Evolutionary conservation across 2,329 filamentous ascomycete species (phyloP).

Genomic region (Cladosporium phlei): DNA sequence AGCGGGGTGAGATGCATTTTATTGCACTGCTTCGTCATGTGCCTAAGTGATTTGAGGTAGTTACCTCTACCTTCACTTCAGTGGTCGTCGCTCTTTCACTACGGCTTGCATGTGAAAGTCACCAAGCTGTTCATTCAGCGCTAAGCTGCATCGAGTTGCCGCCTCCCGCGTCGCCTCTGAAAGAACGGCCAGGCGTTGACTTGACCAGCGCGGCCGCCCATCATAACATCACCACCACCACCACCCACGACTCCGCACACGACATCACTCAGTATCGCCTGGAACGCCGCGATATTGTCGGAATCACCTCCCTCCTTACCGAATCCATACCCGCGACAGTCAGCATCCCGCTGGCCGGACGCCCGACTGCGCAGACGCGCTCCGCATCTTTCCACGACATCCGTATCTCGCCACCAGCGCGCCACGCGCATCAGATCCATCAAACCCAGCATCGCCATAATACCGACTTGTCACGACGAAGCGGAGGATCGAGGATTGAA

Average conservation of each 20-base stretch:
- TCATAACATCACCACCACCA: slow-evolving; percentile 15
- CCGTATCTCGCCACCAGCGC: slow-evolving; percentile 19
- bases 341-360: slow-evolving; percentile 29
- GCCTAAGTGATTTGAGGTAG: too few species aligned
- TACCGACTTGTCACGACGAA: slow-evolving; percentile 14
- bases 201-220: background rate
- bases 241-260: slow-evolving; percentile 16
- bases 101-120: too few species aligned
- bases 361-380: slow-evolving; percentile 23
- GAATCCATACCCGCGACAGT: slow-evolving; percentile 7
- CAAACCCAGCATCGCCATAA: slow-evolving; percentile 19
- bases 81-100: too few species aligned
- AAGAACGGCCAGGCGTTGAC: background rate
- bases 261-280: slow-evolving; percentile 25
- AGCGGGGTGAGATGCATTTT: too few species aligned
- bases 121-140: too few species aligned
- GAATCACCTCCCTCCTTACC: slow-evolving; percentile 15
- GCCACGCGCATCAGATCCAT: slow-evolving; percentile 23
- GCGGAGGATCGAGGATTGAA: slow-evolving; percentile 17
- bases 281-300: slow-evolving; percentile 28
- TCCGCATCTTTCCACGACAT: slow-evolving; percentile 9
- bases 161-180: background rate
- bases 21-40: too few species aligned
- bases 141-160: too few species aligned
- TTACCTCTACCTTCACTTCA: too few species aligned